phyloP scores from a whole-genome alignment of 2,329 filamentous ascomycete species.

The Hymenoscyphus infarciens region DNA sequence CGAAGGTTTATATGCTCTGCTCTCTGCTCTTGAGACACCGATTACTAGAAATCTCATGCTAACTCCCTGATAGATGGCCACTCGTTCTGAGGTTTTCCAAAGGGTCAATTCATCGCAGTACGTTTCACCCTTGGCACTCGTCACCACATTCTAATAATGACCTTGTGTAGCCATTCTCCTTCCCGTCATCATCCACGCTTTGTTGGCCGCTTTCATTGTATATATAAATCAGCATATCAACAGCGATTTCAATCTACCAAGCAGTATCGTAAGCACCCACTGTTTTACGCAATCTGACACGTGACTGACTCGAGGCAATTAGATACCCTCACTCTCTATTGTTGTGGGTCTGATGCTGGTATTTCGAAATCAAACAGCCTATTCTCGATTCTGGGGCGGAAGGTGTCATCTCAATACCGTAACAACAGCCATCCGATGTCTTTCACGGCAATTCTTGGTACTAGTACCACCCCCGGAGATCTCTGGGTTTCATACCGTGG shows the following conservation, averaged over 20 bases:
- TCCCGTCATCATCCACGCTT: slow-evolving; percentile 53
- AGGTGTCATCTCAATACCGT: slow-evolving; percentile 54
- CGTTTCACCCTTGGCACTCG: slow-evolving; percentile 1
- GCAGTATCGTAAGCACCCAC: slow-evolving; percentile 47
- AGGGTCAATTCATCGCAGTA: slow-evolving; percentile 54
- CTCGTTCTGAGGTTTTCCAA: slow-evolving; percentile 62
- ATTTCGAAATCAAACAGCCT: slow-evolving; percentile 57
- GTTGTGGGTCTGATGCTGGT: slow-evolving; percentile 66
- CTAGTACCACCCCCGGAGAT: slow-evolving; percentile 34
- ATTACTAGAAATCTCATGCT: not conserved
- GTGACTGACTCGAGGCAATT: slow-evolving; percentile 8
- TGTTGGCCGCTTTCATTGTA: slow-evolving; percentile 56
- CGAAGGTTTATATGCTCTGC: slow-evolving; percentile 23
- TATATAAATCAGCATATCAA: slow-evolving; percentile 52
- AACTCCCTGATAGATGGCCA: slow-evolving; percentile 48
- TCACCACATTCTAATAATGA: slow-evolving; percentile 4
- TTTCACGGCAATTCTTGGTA: slow-evolving; percentile 51
- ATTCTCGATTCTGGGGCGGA: slow-evolving; percentile 50
- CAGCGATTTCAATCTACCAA: slow-evolving; percentile 51
- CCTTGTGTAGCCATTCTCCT: slow-evolving; percentile 46
- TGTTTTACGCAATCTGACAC: not conserved
- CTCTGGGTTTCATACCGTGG: slow-evolving; percentile 19
- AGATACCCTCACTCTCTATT: slow-evolving; percentile 60
- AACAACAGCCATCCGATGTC: slow-evolving; percentile 55
- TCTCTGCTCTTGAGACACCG: not conserved